A percentile compares a stretch with the other conserved stretches of the same genome.
Conservation (phyloP, 108 stramenopile genomes). For the Hondaea fermentalgiana region DNA sequence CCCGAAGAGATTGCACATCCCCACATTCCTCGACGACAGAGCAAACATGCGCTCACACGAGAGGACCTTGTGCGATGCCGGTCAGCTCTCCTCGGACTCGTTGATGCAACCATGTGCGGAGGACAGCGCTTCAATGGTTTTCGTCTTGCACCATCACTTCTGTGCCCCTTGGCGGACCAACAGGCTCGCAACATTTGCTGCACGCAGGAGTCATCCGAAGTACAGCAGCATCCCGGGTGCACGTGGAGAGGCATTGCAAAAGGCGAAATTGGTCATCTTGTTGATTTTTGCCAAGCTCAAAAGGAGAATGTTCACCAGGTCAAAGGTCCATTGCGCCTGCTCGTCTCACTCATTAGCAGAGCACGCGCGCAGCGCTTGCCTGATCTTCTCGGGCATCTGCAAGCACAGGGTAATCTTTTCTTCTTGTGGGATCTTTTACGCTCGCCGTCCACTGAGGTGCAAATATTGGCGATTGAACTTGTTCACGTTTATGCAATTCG, state of each 20-base stretch:
- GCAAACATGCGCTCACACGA: not conserved
- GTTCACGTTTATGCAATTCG: not conserved
- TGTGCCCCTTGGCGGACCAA: not conserved
- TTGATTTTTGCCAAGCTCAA: slow-evolving; percentile 2
- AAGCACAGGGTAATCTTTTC: not conserved
- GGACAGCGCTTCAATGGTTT: not conserved
- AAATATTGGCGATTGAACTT: not conserved
- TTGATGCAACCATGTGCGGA: not conserved
- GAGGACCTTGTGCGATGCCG: not conserved
- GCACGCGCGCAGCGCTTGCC: not conserved
- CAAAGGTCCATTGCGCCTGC: not conserved
- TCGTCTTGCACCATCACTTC: not conserved
- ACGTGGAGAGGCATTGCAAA: not conserved
- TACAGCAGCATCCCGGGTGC: not conserved
- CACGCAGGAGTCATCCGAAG: too few relatives aligned
- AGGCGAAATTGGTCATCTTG: not conserved
- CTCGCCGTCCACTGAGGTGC: not conserved
- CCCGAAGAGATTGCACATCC: not conserved
- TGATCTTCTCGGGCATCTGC: not conserved
- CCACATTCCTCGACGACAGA: not conserved
- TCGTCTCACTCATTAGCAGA: not conserved
- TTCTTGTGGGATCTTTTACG: not conserved
- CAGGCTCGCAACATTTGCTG: not conserved
- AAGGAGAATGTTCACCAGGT: not conserved
- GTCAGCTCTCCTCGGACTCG: not conserved